Evolutionary conservation across 495 filamentous ascomycete genomes (phyloP).

Genomic region (Penicillium paradoxum): DNA sequence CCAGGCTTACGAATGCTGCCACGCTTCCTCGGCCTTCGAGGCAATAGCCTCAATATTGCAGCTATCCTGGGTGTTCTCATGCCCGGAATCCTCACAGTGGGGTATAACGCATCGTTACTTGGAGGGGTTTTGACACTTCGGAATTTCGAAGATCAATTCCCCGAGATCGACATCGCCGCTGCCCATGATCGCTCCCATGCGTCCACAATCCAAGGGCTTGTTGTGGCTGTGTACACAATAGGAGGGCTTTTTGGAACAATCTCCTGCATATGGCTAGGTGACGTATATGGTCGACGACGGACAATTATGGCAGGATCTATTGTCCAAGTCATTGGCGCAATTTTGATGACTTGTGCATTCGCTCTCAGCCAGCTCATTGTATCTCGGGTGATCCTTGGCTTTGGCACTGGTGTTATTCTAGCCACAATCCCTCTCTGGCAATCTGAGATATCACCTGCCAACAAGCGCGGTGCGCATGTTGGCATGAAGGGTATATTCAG

Average conservation of each 20-base stretch:
- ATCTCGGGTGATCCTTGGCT: conserved; percentile 46
- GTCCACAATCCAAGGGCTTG: conserved; percentile 25
- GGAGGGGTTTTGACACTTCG: conserved; percentile 20
- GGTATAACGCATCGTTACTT: conserved; percentile 21
- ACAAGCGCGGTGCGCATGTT: conserved; percentile 54
- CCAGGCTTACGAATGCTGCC: conserved; percentile 8
- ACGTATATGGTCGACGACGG: conserved; percentile 52
- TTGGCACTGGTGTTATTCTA: conserved; percentile 58
- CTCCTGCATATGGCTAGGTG: conserved; percentile 49
- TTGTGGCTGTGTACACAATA: conserved; percentile 56
- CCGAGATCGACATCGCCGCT: conserved; percentile 16
- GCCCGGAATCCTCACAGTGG: conserved; percentile 21
- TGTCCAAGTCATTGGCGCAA: conserved; percentile 52
- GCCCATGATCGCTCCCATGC: conserved; percentile 9
- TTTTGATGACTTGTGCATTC: conserved; percentile 51
- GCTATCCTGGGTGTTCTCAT: conserved; percentile 25
- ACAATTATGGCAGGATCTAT: conserved; percentile 47
- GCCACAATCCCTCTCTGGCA: conserved; percentile 62
- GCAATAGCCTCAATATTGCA: conserved; percentile 23
- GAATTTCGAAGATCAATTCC: conserved; percentile 19
- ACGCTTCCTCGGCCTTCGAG: conserved; percentile 24
- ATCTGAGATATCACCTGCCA: conserved; percentile 54
- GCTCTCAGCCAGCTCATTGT: conserved; percentile 52
- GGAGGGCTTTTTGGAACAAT: conserved; percentile 55
- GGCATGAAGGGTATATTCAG: conserved; percentile 56